These are phyloP conservation scores for Adansonia digitata DNA, from an alignment of 345 rosid species.

Conservation along the genomic window DNA sequence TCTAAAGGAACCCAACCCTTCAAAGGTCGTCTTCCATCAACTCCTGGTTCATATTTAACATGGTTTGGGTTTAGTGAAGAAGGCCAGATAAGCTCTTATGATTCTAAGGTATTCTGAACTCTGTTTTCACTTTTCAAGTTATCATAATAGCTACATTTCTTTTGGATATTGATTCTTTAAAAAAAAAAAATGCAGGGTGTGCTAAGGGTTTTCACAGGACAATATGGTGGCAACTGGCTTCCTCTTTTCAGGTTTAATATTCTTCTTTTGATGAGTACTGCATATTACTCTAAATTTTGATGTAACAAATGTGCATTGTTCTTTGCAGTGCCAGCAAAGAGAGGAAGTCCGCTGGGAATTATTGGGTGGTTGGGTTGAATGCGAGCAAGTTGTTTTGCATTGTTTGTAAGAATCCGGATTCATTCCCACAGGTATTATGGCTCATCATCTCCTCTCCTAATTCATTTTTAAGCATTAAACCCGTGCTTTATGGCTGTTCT, in stretches of 20 bases:
- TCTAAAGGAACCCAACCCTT: constrained; percentile 48
- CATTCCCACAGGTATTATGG: constrained; percentile 68
- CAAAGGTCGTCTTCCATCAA: constrained; percentile 66
- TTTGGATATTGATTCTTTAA: constrained; percentile 17
- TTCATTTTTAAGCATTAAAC: neutral
- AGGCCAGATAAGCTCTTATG: constrained; percentile 77
- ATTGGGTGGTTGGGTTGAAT: constrained; percentile 86
- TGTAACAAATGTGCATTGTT: constrained; percentile 7
- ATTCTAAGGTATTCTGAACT: constrained; percentile 59
- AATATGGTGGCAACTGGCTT: constrained; percentile 91
- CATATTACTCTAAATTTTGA: neutral
- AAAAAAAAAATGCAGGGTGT: constrained; percentile 54
- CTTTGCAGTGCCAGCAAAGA: constrained; percentile 56
- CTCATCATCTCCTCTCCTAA: constrained; percentile 1
- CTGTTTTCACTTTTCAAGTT: neutral
- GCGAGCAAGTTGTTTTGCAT: constrained; percentile 63
- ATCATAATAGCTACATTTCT: neutral
- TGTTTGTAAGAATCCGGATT: constrained; percentile 62
- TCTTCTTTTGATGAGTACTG: constrained; percentile 11
- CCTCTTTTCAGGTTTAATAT: constrained; percentile 80
- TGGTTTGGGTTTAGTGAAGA: constrained; percentile 96
- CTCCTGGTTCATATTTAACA: constrained; percentile 69
- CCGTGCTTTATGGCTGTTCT: constrained; percentile 11
- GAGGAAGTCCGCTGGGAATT: constrained; percentile 64
- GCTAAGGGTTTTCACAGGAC: constrained; percentile 59